Base-by-base conservation (phyloP, 2,329 filamentous ascomycete genomes). In the Colletotrichum euphorbiae region DNA sequence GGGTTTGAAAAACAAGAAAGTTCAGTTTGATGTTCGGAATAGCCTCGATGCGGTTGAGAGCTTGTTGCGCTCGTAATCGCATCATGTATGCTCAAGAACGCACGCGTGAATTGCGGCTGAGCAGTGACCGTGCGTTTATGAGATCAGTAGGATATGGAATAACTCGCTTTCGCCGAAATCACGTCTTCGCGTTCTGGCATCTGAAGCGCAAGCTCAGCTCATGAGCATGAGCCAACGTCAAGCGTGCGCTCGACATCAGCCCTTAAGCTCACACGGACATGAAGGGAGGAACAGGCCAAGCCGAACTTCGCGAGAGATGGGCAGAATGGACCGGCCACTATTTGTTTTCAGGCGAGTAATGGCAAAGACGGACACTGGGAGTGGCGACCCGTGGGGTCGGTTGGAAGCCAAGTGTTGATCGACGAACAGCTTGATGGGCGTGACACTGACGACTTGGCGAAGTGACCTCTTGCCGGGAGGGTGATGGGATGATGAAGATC, bases 11-110 rank as follows among this genome's bases (percentile, higher is more conserved):
- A 54, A 48, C 59, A 9, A 31, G 7, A 54, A 24, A 9, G 46
- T 54, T 54, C 50, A 17, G 65, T 50, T 54, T 64, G 40, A 54
- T 48, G 46, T 24, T 11, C 46, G 33, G n/a, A 36, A 21, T 19
- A 1, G 15, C 15, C 54, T 65, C 28, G 38, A 57, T 36, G 31
- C 12, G 3, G 17, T 51, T 62, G 36, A 40, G 11, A 9, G 19
- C 13, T 19, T 36, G 11, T 9, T 13, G 17, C 31, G 24, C 48
- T 17, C 11, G 13, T 48, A 50, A 28, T 50, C 43, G 40, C 24
- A 24, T 43, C n/a, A 4, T 4, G 15, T 8, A 28, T 54, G 15
- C 46, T 15, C n/a, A 54, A 21, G 33, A 36, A 28, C 33, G 33
- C 33, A 42, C 19, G 19, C 11, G 24, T 8, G n/a, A 46, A 36